Evolutionary conservation across 345 rosid species (phyloP).

Genomic region (Rhodomyrtus tomentosa): DNA sequence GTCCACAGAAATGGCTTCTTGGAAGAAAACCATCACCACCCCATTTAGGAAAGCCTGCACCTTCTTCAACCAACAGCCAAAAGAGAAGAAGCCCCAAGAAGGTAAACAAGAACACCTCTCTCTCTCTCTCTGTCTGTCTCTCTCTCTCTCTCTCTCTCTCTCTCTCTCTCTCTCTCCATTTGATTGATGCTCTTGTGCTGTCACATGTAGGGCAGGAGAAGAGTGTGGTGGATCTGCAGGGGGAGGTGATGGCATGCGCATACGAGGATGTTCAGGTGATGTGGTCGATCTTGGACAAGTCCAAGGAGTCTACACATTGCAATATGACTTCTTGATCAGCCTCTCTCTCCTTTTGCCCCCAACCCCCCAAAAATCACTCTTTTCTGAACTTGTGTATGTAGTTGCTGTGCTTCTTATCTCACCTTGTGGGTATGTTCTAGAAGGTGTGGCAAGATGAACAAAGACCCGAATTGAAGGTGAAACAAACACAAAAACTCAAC

Average conservation of each 20-base stretch:
- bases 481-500: not conserved
- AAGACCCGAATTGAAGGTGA: not conserved
- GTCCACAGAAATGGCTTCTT: conserved; percentile 41
- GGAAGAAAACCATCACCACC: conserved; percentile 76
- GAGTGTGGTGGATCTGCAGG: conserved; percentile 61
- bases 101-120: conserved; percentile 9
- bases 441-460: not conserved
- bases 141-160: not conserved
- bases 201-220: conserved; percentile 38
- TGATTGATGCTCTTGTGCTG: not conserved
- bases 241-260: conserved; percentile 90
- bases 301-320: conserved; percentile 48
- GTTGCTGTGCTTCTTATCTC: not conserved
- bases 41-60: conserved; percentile 86
- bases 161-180: not conserved
- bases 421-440: not conserved
- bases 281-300: conserved; percentile 96
- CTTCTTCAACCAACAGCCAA: conserved; percentile 51
- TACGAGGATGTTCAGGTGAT: conserved; percentile 89
- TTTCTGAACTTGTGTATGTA: not conserved
- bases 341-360: not conserved
- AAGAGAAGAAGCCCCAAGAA: conserved; percentile 36
- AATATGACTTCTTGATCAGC: conserved; percentile 27
- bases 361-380: not conserved
- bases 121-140: not conserved